Conservation (phyloP, 2,329 filamentous ascomycete genomes). For the Colletotrichum graminicola region DNA sequence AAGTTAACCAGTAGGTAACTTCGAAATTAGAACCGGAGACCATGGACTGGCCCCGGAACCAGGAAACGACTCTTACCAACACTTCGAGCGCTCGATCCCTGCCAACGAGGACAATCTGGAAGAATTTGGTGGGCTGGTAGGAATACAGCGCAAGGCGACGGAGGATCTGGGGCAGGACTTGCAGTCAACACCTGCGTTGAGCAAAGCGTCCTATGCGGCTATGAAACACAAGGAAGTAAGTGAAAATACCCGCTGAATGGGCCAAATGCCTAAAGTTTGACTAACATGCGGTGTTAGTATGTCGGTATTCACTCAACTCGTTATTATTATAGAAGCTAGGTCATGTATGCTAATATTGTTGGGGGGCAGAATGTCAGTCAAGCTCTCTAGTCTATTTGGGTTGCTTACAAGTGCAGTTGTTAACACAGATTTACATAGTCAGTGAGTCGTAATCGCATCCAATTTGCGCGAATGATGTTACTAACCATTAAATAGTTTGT, state of each 20-base stretch:
- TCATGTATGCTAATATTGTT: not conserved
- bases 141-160: conserved; percentile 15
- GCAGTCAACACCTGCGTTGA: not conserved
- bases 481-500: conserved; percentile 7
- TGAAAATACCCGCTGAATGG: not conserved
- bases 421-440: conserved; percentile 7
- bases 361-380: conserved; percentile 21
- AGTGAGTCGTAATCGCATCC: not conserved
- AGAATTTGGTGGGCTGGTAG: conserved; percentile 8
- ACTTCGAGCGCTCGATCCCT: conserved; percentile 1
- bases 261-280: not conserved
- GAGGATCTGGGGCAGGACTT: not conserved
- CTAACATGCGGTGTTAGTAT: conserved; percentile 6
- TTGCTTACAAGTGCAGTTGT: not conserved
- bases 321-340: not conserved
- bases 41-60: not conserved
- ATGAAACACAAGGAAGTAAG: not conserved
- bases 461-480: not conserved
- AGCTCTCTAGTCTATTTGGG: not conserved
- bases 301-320: not conserved
- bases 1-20: not conserved
- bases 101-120: conserved; percentile 3
- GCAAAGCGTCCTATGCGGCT: not conserved
- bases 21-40: conserved; percentile 1
- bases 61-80: not conserved